Conservation (phyloP, 2,329 filamentous ascomycete genomes). For the Fusarium hostae region DNA sequence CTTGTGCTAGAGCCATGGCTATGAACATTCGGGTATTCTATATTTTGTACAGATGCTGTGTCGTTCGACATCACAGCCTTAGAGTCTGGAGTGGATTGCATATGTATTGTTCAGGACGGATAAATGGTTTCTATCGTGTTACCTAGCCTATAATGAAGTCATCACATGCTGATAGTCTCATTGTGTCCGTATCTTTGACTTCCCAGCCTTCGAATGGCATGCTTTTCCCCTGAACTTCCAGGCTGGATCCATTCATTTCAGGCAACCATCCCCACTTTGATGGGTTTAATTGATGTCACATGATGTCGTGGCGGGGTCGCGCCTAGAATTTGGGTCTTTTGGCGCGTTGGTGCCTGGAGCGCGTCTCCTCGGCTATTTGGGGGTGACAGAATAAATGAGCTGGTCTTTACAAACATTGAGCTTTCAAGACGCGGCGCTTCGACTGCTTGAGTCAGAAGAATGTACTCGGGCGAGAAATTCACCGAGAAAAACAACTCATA, state of each 20-base stretch:
- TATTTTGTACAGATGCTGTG: no score
- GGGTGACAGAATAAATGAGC: slow-evolving; percentile 24
- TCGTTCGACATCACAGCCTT: no score
- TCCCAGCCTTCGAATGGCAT: no score
- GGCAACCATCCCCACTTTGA: slow-evolving; percentile 29
- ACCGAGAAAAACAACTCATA: fast-evolving
- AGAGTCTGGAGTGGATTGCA: not conserved
- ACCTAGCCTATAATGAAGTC: no score
- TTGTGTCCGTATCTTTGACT: no score
- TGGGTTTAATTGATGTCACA: slow-evolving; percentile 29
- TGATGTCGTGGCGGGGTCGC: slow-evolving; percentile 45
- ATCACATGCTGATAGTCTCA: no score
- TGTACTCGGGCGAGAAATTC: fast-evolving
- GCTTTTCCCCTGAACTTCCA: no score
- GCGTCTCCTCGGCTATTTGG: slow-evolving; percentile 1
- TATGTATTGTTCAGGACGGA: not conserved
- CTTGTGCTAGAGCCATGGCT: not conserved
- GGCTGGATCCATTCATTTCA: slow-evolving; percentile 17
- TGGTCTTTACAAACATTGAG: not conserved
- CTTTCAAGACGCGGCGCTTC: not conserved
- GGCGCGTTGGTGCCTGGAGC: slow-evolving; percentile 44
- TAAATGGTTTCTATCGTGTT: no score
- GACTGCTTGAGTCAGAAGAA: no score
- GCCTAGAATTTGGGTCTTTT: slow-evolving; percentile 8
- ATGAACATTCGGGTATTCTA: no score